Evolutionary conservation across 257 asterid species (phyloP).

Genomic region (Solanum boliviense): DNA sequence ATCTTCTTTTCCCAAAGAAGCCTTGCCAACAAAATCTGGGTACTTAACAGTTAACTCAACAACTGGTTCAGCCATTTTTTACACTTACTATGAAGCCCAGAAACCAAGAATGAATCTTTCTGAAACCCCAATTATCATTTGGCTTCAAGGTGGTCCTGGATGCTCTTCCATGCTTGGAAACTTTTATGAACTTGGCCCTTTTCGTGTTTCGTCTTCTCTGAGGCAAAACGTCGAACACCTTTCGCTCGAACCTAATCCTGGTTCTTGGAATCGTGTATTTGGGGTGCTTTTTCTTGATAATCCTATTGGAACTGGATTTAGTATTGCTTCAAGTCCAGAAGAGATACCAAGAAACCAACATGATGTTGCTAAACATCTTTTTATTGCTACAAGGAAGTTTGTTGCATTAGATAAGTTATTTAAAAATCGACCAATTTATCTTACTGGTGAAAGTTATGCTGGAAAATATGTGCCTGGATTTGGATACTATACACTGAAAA

Average conservation of each 20-base stretch:
- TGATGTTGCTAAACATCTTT: constrained; percentile 62
- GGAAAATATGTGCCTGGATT: constrained; percentile 76
- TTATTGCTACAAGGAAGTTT: constrained; percentile 42
- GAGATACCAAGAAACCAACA: constrained; percentile 63
- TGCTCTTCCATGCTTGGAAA: constrained; percentile 79
- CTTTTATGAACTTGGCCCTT: constrained; percentile 73
- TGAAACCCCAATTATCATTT: constrained; percentile 48
- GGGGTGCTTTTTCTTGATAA: constrained; percentile 71
- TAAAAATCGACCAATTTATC: constrained; percentile 41
- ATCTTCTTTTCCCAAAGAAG: constrained; percentile 41
- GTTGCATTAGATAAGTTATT: constrained; percentile 28
- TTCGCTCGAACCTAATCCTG: constrained; percentile 45
- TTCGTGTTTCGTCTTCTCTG: constrained; percentile 29
- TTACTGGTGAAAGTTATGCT: constrained; percentile 81
- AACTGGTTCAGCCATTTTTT: constrained; percentile 65
- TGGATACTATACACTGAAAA: constrained; percentile 50
- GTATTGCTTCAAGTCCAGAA: constrained; percentile 41
- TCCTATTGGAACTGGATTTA: constrained; percentile 76
- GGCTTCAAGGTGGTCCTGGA: constrained; percentile 96
- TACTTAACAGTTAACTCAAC: constrained; percentile 61
- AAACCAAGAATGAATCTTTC: constrained; percentile 10
- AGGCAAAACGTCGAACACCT: constrained; percentile 10
- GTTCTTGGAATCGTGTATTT: constrained; percentile 66
- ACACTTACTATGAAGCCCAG: constrained; percentile 69
- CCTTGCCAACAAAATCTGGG: constrained; percentile 67